These are phyloP conservation scores for Eurotiales sp. DNA, from an alignment of 2,329 filamentous ascomycete species.

Conservation along the genomic window DNA sequence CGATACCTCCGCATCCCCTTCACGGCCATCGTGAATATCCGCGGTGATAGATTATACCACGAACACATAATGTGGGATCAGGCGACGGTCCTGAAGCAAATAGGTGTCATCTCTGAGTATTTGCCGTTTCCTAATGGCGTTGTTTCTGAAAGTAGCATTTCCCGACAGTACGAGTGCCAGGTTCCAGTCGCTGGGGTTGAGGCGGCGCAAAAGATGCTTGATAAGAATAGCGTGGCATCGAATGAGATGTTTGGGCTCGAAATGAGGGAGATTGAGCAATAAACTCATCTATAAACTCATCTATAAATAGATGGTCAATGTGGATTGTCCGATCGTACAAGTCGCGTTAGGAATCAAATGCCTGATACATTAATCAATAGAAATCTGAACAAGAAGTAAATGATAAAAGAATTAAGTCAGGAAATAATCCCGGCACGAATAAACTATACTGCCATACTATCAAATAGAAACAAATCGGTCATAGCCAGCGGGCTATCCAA, in stretches of 20 bases:
- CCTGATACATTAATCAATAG: no score
- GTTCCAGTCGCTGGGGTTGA: conserved; percentile 60
- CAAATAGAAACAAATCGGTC: no score
- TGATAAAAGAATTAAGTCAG: no score
- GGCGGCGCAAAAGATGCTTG: conserved; percentile 49
- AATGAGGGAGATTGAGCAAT: conserved; percentile 21
- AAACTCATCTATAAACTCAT: no score
- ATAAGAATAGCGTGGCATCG: conserved; percentile 47
- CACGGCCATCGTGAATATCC: conserved; percentile 62
- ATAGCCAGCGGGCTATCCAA: no score
- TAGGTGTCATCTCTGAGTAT: conserved; percentile 62
- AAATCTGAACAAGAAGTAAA: no score
- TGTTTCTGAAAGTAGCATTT: no score
- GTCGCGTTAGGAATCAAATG: no score
- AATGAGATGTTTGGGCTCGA: conserved; percentile 55
- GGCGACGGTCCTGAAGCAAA: conserved; percentile 57
- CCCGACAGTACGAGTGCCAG: conserved; percentile 51
- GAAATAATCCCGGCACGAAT: no score
- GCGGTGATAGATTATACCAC: conserved; percentile 65
- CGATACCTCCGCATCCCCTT: conserved; percentile 58
- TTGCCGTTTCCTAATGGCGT: conserved; percentile 59
- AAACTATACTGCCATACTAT: no score
- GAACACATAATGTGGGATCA: conserved; percentile 72
- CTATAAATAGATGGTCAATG: no score
- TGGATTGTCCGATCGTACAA: no score